Conservation (phyloP, 1,284 basidiomycete genomes). For the Pholiota adiposa region DNA sequence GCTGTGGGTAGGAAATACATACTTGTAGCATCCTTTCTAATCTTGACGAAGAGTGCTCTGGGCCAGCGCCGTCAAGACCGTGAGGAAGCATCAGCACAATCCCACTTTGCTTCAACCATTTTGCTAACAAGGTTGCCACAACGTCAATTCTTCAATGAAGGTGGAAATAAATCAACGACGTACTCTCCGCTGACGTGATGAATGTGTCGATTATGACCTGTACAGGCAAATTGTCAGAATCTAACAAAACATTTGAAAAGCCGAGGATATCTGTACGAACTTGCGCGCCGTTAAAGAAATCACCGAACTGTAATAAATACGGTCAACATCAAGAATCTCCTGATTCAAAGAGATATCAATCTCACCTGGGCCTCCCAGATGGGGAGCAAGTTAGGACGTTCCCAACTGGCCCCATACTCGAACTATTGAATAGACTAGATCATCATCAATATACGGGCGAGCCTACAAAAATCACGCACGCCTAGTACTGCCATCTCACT, state of each 20-base stretch:
- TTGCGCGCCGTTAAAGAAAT: slow-evolving; percentile 90
- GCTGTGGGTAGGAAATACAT: slow-evolving; percentile 1
- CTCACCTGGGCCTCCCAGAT: slow-evolving; percentile 90
- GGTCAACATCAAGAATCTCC: not conserved
- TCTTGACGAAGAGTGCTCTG: slow-evolving; percentile 87
- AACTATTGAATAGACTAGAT: slow-evolving; percentile 63
- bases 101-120: slow-evolving; percentile 93
- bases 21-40: slow-evolving; percentile 89
- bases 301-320: slow-evolving; percentile 60
- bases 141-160: not conserved
- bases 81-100: slow-evolving; percentile 87
- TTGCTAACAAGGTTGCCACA: slow-evolving; percentile 54
- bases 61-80: slow-evolving; percentile 87
- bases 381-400: slow-evolving; percentile 75
- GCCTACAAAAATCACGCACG: slow-evolving; percentile 45
- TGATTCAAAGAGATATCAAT: not conserved
- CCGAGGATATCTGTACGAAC: slow-evolving; percentile 29
- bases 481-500: slow-evolving; percentile 88
- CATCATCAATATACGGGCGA: not conserved
- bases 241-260: not conserved
- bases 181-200: slow-evolving; percentile 81
- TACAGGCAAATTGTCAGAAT: not conserved
- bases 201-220: slow-evolving; percentile 88
- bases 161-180: slow-evolving; percentile 29
- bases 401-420: slow-evolving; percentile 89